Conservation (phyloP, 2,329 filamentous ascomycete genomes). For the Diaporthe vexans region DNA sequence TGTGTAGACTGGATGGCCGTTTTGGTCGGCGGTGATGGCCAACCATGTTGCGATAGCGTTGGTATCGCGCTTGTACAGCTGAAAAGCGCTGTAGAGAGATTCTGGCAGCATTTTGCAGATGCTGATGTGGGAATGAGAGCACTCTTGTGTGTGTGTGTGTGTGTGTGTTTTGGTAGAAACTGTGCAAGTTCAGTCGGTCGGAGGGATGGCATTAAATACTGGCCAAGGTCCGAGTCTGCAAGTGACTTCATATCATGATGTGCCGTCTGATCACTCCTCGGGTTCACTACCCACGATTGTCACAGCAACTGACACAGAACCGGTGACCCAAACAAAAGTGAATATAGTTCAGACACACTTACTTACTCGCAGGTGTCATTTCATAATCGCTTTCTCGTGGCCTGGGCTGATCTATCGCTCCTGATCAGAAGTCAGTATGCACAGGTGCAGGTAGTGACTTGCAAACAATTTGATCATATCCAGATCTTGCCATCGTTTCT, state of each 20-base stretch:
- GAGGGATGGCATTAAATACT: background rate
- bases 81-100: background rate
- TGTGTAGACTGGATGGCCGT: background rate
- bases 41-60: constrained; percentile 20
- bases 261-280: background rate
- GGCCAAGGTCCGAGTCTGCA: background rate
- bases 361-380: too few species aligned
- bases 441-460: too few species aligned
- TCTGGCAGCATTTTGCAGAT: constrained; percentile 1
- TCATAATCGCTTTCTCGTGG: too few species aligned
- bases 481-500: too few species aligned
- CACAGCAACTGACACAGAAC: background rate
- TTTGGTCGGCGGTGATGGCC: background rate
- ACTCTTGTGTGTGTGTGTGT: background rate
- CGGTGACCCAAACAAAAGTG: background rate
- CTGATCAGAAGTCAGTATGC: too few species aligned
- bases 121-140: background rate
- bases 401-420: too few species aligned
- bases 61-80: constrained; percentile 18
- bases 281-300: background rate
- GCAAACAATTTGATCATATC: too few species aligned
- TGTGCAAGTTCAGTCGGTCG: background rate
- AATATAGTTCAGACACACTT: background rate
- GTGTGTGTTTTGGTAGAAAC: background rate
- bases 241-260: background rate